A percentile compares a stretch with the other conserved stretches of the same genome.
These are phyloP conservation scores for Trametes polyzona DNA, from an alignment of 1,284 basidiomycete species.

Conservation along the genomic window DNA sequence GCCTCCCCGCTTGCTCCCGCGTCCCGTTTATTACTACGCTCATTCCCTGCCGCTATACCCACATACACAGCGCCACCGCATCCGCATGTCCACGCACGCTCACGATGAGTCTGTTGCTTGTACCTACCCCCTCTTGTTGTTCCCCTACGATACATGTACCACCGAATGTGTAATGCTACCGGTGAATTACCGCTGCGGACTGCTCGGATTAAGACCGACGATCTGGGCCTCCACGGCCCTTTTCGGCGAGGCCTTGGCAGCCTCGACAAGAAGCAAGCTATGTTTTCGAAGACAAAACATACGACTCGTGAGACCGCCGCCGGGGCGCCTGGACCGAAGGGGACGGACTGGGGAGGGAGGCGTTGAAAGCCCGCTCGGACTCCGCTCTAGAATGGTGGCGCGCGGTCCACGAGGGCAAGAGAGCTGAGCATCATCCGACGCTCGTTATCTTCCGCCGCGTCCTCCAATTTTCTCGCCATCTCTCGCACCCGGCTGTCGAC, in stretches of 20 bases:
- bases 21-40: background rate
- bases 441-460: constrained; percentile 38
- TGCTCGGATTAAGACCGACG: background rate
- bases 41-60: constrained; percentile 8
- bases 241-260: no score
- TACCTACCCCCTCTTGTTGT: background rate
- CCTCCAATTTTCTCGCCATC: constrained; percentile 35
- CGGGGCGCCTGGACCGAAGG: no score
- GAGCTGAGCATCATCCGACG: constrained; percentile 32
- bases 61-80: background rate
- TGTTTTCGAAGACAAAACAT: constrained; percentile 1
- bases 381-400: constrained; percentile 29
- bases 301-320: background rate
- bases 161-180: constrained; percentile 7
- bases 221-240: no score
- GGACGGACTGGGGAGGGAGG: constrained; percentile 1
- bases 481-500: constrained; percentile 38
- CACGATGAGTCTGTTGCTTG: background rate
- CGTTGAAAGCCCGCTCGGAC: constrained; percentile 29
- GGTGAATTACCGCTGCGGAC: background rate
- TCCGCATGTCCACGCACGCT: background rate
- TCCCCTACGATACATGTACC: constrained; percentile 9
- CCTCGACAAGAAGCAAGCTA: no score
- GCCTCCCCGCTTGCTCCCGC: background rate
- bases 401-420: constrained; percentile 23